Base-by-base conservation (phyloP, 139 green algal species). In the Chlamydomonas eustigma region DNA sequence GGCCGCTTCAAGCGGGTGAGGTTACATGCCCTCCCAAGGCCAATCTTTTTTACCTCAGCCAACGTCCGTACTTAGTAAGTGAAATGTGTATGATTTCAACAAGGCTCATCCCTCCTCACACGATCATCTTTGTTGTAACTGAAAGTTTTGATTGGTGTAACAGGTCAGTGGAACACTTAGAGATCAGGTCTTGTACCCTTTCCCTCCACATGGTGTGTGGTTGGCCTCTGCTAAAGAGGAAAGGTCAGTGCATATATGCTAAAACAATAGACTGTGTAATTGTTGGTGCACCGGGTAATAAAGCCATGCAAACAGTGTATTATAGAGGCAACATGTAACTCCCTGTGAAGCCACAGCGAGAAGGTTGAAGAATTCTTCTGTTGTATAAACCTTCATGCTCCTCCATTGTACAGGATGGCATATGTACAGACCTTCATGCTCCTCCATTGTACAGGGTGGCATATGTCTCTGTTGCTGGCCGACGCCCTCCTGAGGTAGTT, bases 121-220 rank as follows among this genome's bases (percentile, higher is more conserved):
- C n/a, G n/a, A n/a, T n/a, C n/a, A n/a, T n/a, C n/a, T n/a, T n/a
- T n/a, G n/a, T n/a, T n/a, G n/a, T n/a, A n/a, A n/a, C n/a, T n/a
- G n/a, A n/a, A n/a, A n/a, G n/a, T n/a, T n/a, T n/a, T n/a, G n/a
- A n/a, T n/a, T n/a, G 39, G 33, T 28, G 32, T 52, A 72, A 39
- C 44, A 58, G 44, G 77, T 86, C 24, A 80, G 78, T 0, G 90
- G 92, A 70, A 92, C 86, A 25, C 83, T 97, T 65, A 83, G 93
- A 0, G 93, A 97, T 81, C 93, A 97, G 86, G 83, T 97, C 68
- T 83, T 96, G 64, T 96, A 97, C 86, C 93, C 93, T 1, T 85
- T 89, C 75, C 90, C 93, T 2, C 92, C 93, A 0, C 70, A 71
- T 32, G 63, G 39, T 30, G 77, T 82, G 39, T 82, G 77, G 77